Percentiles rank a stretch among this genome's conserved stretches.
phyloP scores from a whole-genome alignment of 441 rosid species.

The Erysimum pusillum region DNA sequence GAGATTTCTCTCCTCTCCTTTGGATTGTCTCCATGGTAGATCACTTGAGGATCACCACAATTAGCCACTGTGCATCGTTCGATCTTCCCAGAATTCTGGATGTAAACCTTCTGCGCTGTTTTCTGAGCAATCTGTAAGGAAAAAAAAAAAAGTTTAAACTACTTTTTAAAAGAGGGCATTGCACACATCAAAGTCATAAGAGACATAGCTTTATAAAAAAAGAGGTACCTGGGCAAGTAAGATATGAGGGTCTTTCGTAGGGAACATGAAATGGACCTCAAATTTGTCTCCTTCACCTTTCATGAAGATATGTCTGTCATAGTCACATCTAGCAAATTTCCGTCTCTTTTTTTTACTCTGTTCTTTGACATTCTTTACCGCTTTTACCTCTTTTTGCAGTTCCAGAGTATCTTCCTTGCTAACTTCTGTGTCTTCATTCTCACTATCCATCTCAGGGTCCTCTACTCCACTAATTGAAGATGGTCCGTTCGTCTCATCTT shows the following conservation, averaged over 20 bases:
- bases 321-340: constrained; percentile 38
- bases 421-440: constrained; percentile 52
- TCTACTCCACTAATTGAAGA: constrained; percentile 57
- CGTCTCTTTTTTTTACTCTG: constrained; percentile 49
- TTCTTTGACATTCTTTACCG: constrained; percentile 45
- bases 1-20: constrained; percentile 65
- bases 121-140: constrained; percentile 76
- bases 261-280: constrained; percentile 82
- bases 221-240: constrained; percentile 85
- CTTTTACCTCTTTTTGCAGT: constrained; percentile 10
- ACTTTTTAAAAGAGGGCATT: neutral
- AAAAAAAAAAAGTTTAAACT: neutral
- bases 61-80: constrained; percentile 61
- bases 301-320: constrained; percentile 67
- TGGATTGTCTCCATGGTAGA: constrained; percentile 82
- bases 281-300: constrained; percentile 59
- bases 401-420: constrained; percentile 49
- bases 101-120: constrained; percentile 86
- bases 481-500: constrained; percentile 61
- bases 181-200: constrained; percentile 25
- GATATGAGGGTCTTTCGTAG: constrained; percentile 73
- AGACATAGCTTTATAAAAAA: constrained; percentile 5
- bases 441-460: constrained; percentile 64
- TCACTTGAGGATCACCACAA: constrained; percentile 78
- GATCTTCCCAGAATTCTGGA: constrained; percentile 84